Base-by-base conservation (phyloP, 495 filamentous ascomycete species). In the Aspergillus saccharolyticus region DNA sequence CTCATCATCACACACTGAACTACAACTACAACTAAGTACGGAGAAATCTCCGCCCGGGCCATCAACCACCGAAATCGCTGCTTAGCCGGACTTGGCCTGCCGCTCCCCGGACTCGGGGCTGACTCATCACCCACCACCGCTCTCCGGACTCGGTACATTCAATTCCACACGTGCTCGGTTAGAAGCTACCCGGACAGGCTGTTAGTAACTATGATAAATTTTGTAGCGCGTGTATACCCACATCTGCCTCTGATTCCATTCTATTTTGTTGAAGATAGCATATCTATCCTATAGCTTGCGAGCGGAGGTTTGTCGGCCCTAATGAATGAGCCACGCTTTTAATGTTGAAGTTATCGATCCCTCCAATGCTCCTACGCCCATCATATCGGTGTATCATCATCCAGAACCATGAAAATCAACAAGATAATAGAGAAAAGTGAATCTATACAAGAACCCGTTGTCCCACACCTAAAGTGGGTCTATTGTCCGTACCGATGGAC, bases 331-430 rank as follows among this genome's bases (percentile, higher is more conserved):
- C 51, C 53, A 60, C 24, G 58, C 53, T 52, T 43, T 55, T 50
- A 17, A 54, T 57, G 58, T 65, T 62, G 63, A 65, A 65, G 55
- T 50, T 6, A 50, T 17, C 22, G 12, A 39, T 39, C 47, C 46
- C 46, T 9, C 46, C 46, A 24, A 30, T 50, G 47, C 47, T 50
- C 47, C 47, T 28, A 24, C 28, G 47, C 24, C 47, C 47, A 8
- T 30, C 47, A 24, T 50, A 30, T 24, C 20, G 28, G 17, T n/a
- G 15, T 8, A 50, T 39, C 10, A 39, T 39, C 33, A 50, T 50
- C 22, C 24, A 18, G n/a, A 16, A 30, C 18, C 22, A 24, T 50
- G 28, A 28, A 30, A 7, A 50, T 28, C 22, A 39, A 39, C 2
- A 39, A 10, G 47, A 16, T 22, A 24, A 50, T 18, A 17, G 14